Percentiles rank a stretch among this genome's conserved stretches.
Conservation (phyloP, 352 stramenopile genomes). For the Pythium scleroteichum region DNA sequence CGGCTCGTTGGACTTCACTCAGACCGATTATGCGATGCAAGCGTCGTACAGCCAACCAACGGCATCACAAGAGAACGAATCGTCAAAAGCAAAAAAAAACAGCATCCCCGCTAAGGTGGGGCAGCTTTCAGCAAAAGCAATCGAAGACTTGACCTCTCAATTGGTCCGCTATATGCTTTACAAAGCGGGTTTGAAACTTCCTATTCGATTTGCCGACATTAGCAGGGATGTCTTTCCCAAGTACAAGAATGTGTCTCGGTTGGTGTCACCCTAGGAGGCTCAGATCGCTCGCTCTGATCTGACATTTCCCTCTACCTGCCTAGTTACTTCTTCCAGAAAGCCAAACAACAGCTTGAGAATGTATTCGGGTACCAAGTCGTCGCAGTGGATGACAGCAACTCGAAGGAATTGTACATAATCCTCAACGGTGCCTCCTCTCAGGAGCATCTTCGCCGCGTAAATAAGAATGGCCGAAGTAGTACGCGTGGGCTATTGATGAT, state of each 20-base stretch:
- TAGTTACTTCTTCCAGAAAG: constrained; percentile 77
- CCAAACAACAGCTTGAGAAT: constrained; percentile 75
- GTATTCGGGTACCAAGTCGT: constrained; percentile 80
- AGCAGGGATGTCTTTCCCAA: constrained; percentile 82
- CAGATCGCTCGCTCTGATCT: neutral
- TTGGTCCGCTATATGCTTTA: constrained; percentile 86
- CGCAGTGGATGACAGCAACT: constrained; percentile 62
- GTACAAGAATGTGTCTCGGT: constrained; percentile 80
- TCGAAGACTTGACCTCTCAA: constrained; percentile 74
- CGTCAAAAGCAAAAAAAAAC: constrained; percentile 37
- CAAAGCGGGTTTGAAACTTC: constrained; percentile 76
- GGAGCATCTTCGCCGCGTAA: constrained; percentile 70
- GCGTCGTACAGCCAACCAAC: constrained; percentile 35
- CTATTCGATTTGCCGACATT: constrained; percentile 80
- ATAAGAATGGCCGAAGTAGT: constrained; percentile 68
- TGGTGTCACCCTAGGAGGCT: neutral
- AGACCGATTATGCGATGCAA: constrained; percentile 63
- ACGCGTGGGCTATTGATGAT: constrained; percentile 80
- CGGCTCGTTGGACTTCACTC: constrained; percentile 71
- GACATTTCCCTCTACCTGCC: neutral
- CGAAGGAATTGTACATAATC: constrained; percentile 77
- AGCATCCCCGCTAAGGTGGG: constrained; percentile 44
- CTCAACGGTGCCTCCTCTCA: constrained; percentile 74
- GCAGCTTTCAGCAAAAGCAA: constrained; percentile 56
- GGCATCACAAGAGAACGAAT: constrained; percentile 36